These are phyloP conservation scores for Hylodesmum podocarpum DNA, from an alignment of 306 rosid species.

Conservation along the genomic window DNA sequence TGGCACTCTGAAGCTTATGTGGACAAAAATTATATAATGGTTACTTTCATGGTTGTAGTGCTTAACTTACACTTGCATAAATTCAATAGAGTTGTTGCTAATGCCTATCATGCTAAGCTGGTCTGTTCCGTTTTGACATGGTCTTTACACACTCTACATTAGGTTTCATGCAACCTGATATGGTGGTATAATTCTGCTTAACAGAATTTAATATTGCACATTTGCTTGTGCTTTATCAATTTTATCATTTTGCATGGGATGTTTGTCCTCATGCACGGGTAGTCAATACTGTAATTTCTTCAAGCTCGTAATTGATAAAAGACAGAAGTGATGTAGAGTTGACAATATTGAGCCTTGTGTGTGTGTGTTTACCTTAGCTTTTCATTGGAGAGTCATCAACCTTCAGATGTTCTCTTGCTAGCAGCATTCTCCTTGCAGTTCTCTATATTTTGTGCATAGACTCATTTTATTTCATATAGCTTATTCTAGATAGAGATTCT, in stretches of 20 bases:
- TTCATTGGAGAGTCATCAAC: neutral
- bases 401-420: neutral
- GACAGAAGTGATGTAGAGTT: neutral
- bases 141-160: neutral
- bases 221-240: neutral
- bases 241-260: neutral
- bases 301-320: neutral
- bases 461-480: neutral
- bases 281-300: neutral
- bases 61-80: neutral
- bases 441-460: neutral
- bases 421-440: neutral
- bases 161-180: neutral
- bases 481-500: neutral
- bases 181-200: neutral
- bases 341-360: neutral
- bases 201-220: neutral
- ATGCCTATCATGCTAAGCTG: neutral
- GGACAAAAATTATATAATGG: neutral
- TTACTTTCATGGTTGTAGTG: neutral
- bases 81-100: neutral
- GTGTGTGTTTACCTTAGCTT: neutral
- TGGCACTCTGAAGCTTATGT: neutral
- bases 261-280: neutral
- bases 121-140: neutral